Evolutionary conservation across 2,329 filamentous ascomycete genomes (phyloP), one percentile per base, ranked within the genome.

Genomic region (Coleophoma eucalyptorum): DNA sequence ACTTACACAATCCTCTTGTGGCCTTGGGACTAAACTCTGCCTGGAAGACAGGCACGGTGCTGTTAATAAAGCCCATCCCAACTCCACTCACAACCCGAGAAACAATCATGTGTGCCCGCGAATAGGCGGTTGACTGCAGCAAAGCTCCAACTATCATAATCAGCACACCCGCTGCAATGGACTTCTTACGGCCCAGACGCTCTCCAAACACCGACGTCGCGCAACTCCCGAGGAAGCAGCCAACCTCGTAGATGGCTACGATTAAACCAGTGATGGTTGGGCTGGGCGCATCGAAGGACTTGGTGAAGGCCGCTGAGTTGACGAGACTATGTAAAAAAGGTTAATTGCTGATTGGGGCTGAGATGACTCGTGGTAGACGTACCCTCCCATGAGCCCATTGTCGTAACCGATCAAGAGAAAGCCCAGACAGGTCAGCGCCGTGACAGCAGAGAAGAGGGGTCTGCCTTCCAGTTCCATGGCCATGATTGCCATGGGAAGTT

Each of bases 141-240:
- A 66, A 53, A 19, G 80, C 80, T 5, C 81, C 81, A 31, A 83
- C 58, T 5, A 81, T 71, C 74, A 84, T 79, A 56, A 84, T 76
- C 2, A 67, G 54, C 11, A 75, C 74, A 20, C 80, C 81, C n/a
- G 75, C 63, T 34, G 79, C 73, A 53, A 84, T 82, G 18, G 78
- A 78, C 33, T 72, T 72, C 56, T 75, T 75, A 4, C 81, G 73
- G 21, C 81, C 81, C 13, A 84, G 71, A 13, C 72, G 66, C 54
- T 65, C 80, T 7, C 79, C 79, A 37, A 80, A 66, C 53, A 71
- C 64, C n/a, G 74, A 65, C n/a, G 71, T 72, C 38, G 71, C 56
- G 12, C 77, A 55, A 21, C 73, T 71, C 49, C 76, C 76, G 38
- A 73, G 48, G 54, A 80, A 80, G 65, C 80, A 84, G 40, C 59